A percentile compares a stretch with the other conserved stretches of the same genome.
Evolutionary conservation across 2,329 filamentous ascomycete genomes (phyloP).

Genomic region (Thermomyces lanuginosus): DNA sequence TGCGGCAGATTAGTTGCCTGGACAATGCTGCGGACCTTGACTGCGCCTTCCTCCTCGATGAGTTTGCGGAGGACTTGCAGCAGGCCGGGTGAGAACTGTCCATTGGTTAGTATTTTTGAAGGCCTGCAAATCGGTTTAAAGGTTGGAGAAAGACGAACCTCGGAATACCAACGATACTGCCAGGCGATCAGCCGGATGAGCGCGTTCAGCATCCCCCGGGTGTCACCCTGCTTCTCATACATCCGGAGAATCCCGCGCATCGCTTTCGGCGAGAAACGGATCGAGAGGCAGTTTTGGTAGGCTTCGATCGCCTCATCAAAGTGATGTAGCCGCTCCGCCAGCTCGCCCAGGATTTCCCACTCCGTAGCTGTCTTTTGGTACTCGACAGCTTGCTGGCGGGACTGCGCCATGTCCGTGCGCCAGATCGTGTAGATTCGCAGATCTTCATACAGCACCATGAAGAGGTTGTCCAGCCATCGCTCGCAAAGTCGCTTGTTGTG

Average conservation of each 20-base stretch:
- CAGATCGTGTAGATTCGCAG: constrained; percentile 97
- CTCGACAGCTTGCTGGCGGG: constrained; percentile 77
- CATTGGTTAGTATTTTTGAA: constrained; percentile 8
- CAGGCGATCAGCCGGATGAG: constrained; percentile 85
- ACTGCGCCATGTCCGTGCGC: constrained; percentile 95
- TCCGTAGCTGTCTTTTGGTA: constrained; percentile 96
- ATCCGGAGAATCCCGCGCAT: constrained; percentile 68
- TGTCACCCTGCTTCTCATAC: constrained; percentile 63
- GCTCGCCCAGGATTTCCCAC: constrained; percentile 90
- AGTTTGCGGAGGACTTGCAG: constrained; percentile 75
- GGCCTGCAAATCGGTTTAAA: neutral
- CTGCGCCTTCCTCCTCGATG: constrained; percentile 92
- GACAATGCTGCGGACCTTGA: constrained; percentile 93
- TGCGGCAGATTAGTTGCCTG: constrained; percentile 90
- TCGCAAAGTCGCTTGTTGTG: constrained; percentile 96
- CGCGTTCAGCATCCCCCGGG: constrained; percentile 64
- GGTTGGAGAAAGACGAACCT: constrained; percentile 35
- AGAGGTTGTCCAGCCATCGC: constrained; percentile 93
- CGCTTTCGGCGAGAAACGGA: constrained; percentile 85
- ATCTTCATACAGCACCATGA: constrained; percentile 98
- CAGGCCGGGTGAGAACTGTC: constrained; percentile 73
- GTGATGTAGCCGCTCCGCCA: constrained; percentile 87
- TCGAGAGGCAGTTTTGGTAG: constrained; percentile 70
- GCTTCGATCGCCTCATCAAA: constrained; percentile 82
- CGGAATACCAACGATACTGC: constrained; percentile 99